A percentile compares a stretch with the other conserved stretches of the same genome.
These are phyloP conservation scores for Euptelea pleiosperma DNA, from an alignment of 164 flowering plant genomes.

Conservation along the genomic window DNA sequence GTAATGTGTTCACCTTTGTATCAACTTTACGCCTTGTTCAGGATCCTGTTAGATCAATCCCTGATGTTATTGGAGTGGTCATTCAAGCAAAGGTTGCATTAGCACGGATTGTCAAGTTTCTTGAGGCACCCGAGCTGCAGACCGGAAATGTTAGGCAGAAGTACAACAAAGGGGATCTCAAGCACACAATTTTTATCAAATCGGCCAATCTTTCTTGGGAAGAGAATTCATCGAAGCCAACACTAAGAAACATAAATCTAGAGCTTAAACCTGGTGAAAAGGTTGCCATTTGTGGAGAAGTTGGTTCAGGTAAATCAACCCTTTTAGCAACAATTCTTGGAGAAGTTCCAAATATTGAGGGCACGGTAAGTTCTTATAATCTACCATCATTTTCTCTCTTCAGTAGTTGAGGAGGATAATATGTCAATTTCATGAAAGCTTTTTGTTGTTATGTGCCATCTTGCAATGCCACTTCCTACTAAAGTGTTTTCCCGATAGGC, in stretches of 20 bases:
- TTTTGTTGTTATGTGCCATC: no score
- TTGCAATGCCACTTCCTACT: no score
- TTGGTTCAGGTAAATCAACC: constrained; percentile 73
- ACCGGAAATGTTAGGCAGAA: constrained; percentile 19
- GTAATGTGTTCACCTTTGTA: constrained; percentile 79
- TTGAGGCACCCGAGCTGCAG: constrained; percentile 59
- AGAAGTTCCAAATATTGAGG: constrained; percentile 48
- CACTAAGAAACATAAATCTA: constrained; percentile 44
- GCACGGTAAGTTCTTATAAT: constrained; percentile 44
- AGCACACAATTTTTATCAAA: constrained; percentile 31
- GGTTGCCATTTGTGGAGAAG: constrained; percentile 66
- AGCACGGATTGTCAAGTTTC: constrained; percentile 43
- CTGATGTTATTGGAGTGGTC: constrained; percentile 48
- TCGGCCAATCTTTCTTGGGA: constrained; percentile 52
- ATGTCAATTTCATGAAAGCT: no score
- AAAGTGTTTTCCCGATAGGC: no score
- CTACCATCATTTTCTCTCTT: background rate
- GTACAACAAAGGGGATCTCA: background rate
- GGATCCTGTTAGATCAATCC: constrained; percentile 55
- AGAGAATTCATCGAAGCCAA: constrained; percentile 25
- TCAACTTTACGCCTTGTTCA: constrained; percentile 69
- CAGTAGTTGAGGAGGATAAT: background rate
- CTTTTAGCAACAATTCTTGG: constrained; percentile 64
- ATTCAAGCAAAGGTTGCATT: constrained; percentile 65
- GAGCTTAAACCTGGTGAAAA: constrained; percentile 44